Conservation (phyloP, 1,139 yeast genomes). For the Yamadazyma oceani region DNA sequence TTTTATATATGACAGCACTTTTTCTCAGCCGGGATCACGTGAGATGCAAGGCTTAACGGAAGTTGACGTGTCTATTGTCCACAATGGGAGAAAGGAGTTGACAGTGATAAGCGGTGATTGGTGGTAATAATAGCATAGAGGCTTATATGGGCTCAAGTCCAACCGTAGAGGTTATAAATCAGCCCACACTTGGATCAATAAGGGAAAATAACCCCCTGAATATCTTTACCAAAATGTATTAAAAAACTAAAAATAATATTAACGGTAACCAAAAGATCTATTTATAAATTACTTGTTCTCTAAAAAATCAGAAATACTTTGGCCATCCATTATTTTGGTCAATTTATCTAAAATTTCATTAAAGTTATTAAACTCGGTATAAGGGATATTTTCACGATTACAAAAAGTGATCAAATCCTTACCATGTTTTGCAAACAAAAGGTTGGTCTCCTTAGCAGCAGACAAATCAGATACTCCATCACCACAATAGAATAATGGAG, state of each 20-base stretch:
- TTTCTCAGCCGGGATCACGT: no score
- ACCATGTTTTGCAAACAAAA: conserved; percentile 90
- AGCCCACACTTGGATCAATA: no score
- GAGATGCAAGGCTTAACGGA: no score
- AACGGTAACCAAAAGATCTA: background rate
- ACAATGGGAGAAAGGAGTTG: no score
- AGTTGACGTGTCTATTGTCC: no score
- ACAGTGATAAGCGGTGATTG: no score
- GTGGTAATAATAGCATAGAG: no score
- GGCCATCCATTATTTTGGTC: conserved; percentile 30
- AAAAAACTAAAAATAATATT: background rate
- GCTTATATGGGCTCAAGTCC: no score
- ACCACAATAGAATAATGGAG: conserved; percentile 85
- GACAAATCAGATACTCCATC: conserved; percentile 95
- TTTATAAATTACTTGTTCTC: conserved; percentile 24
- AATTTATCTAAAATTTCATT: conserved; percentile 65
- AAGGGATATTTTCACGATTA: conserved; percentile 76
- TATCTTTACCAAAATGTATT: no score
- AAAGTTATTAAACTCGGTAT: conserved; percentile 76
- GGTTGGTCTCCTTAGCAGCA: conserved; percentile 93
- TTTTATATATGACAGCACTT: no score
- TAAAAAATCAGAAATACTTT: conserved; percentile 27
- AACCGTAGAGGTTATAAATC: no score
- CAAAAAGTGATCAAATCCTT: conserved; percentile 87
- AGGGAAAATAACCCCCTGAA: no score